Conservation (phyloP, 306 rosid genomes). For the Malus sylvestris region DNA sequence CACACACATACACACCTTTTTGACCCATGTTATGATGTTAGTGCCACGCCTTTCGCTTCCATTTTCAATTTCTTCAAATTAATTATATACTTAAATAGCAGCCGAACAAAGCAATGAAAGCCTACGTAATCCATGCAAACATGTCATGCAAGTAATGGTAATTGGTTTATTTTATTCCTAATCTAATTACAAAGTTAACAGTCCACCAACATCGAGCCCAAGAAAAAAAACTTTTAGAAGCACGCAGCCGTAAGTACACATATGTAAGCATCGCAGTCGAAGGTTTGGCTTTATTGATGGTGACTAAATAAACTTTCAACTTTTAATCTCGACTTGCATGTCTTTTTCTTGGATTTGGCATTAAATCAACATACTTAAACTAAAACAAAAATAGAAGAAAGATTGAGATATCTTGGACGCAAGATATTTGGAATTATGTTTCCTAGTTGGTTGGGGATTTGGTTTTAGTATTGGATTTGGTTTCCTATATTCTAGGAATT, state of each 20-base stretch:
- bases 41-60: slow-evolving; percentile 24
- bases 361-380: too few species aligned
- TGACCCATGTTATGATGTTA: slow-evolving; percentile 45
- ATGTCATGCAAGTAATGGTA: slow-evolving; percentile 34
- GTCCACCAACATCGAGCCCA: slow-evolving; percentile 37
- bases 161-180: neutral
- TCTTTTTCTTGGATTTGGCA: neutral
- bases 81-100: neutral
- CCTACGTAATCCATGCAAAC: slow-evolving; percentile 53
- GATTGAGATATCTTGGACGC: too few species aligned
- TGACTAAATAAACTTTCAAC: slow-evolving; percentile 6
- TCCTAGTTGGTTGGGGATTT: too few species aligned
- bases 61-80: slow-evolving; percentile 11
- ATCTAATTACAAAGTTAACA: slow-evolving; percentile 2
- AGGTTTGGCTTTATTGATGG: slow-evolving; percentile 20
- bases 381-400: too few species aligned
- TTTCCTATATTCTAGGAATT: too few species aligned
- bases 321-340: slow-evolving; percentile 23
- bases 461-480: too few species aligned
- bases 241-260: neutral
- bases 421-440: too few species aligned
- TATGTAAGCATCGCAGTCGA: neutral
- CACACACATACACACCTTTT: slow-evolving; percentile 27
- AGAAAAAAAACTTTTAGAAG: slow-evolving; percentile 1
- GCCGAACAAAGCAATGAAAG: slow-evolving; percentile 1